Evolutionary conservation across 2,329 filamentous ascomycete genomes (phyloP).

Genomic region (Cercospora berteroae): DNA sequence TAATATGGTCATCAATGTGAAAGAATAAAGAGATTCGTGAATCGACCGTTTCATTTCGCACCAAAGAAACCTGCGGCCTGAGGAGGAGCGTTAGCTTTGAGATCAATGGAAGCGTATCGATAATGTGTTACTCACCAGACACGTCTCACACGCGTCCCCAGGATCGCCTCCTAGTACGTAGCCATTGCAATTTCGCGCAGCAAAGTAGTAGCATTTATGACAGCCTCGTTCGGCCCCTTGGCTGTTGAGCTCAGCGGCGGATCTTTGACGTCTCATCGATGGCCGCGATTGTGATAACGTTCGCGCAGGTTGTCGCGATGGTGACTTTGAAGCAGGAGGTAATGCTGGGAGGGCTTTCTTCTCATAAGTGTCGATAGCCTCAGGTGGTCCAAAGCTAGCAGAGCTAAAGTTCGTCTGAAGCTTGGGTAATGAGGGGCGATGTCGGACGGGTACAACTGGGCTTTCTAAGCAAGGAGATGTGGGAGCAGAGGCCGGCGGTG

Average conservation of each 20-base stretch:
- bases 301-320: constrained; percentile 9
- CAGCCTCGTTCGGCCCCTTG: constrained; percentile 33
- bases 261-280: constrained; percentile 9
- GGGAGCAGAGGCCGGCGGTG: constrained; percentile 16
- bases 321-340: constrained; percentile 15
- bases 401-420: constrained; percentile 25
- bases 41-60: constrained; percentile 18
- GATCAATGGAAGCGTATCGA: neutral
- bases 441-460: neutral
- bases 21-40: neutral
- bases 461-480: constrained; percentile 5
- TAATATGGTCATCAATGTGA: neutral
- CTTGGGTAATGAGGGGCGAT: constrained; percentile 29
- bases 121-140: constrained; percentile 26
- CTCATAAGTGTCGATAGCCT: constrained; percentile 24
- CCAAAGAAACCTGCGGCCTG: constrained; percentile 37
- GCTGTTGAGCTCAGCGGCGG: neutral
- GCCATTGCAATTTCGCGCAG: constrained; percentile 38
- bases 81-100: constrained; percentile 12
- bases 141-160: constrained; percentile 38
- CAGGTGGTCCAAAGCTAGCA: constrained; percentile 24
- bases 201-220: constrained; percentile 40
- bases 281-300: constrained; percentile 15
- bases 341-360: constrained; percentile 25
- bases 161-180: constrained; percentile 37